These are phyloP conservation scores for Mycena crocata DNA, from an alignment of 768 basidiomycete species.

Conservation along the genomic window DNA sequence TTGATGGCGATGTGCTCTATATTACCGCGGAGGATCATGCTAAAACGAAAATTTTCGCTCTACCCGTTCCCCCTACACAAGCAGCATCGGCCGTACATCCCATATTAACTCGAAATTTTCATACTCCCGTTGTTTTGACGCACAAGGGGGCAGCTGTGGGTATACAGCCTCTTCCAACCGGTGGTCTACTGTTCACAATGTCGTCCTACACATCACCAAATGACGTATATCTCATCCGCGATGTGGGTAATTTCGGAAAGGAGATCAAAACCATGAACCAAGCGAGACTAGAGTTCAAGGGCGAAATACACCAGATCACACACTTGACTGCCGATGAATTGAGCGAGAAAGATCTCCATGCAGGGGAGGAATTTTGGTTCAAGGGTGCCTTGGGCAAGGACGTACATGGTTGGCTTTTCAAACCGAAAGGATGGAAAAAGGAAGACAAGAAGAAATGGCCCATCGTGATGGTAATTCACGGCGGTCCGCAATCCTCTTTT, in stretches of 20 bases:
- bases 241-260: constrained; percentile 57
- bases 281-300: constrained; percentile 40
- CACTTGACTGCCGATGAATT: constrained; percentile 68
- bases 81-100: constrained; percentile 64
- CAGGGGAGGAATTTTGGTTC: constrained; percentile 91
- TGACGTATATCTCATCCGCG: constrained; percentile 75
- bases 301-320: constrained; percentile 68
- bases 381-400: constrained; percentile 78
- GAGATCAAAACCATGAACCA: constrained; percentile 48
- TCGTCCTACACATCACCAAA: constrained; percentile 85
- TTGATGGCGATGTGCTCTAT: constrained; percentile 75
- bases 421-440: constrained; percentile 80
- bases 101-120: constrained; percentile 55
- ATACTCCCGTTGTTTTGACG: constrained; percentile 70
- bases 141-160: constrained; percentile 66
- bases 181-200: constrained; percentile 76
- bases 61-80: constrained; percentile 76
- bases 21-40: constrained; percentile 84
- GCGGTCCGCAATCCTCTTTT: not conserved
- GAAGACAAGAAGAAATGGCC: constrained; percentile 83
- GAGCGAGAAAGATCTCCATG: constrained; percentile 65
- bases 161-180: constrained; percentile 68
- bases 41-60: constrained; percentile 75
- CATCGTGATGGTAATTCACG: constrained; percentile 85
- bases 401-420: constrained; percentile 89